Percentiles rank a stretch among this genome's conserved stretches.
These are phyloP conservation scores for Colletotrichum spaethianum DNA, from an alignment of 2,329 filamentous ascomycete species.

Conservation along the genomic window DNA sequence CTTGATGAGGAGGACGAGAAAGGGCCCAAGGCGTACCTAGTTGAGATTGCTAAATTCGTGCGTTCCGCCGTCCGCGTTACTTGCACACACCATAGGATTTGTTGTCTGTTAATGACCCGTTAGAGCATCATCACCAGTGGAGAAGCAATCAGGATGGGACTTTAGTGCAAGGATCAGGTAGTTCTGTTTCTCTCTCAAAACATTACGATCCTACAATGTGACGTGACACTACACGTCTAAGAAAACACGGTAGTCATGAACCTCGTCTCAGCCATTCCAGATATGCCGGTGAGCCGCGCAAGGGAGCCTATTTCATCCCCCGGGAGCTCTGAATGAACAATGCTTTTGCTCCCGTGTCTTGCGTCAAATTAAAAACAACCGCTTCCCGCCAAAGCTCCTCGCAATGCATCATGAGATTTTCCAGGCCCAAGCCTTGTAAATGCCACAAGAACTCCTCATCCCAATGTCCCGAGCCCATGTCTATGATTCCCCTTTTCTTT, in stretches of 20 bases:
- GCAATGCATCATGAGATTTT: slow-evolving; percentile 40
- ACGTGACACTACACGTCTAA: slow-evolving; percentile 8
- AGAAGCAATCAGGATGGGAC: not conserved
- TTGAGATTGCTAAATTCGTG: not conserved
- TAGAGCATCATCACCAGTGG: not conserved
- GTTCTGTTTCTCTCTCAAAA: not conserved
- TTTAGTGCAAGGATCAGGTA: not conserved
- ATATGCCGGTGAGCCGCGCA: slow-evolving; percentile 21
- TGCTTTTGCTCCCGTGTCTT: not conserved
- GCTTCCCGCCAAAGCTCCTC: slow-evolving; percentile 35
- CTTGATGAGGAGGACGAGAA: not conserved
- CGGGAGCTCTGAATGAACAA: not conserved
- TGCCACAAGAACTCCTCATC: slow-evolving; percentile 38
- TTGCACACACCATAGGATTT: not conserved
- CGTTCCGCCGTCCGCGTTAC: too few species aligned
- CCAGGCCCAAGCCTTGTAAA: slow-evolving; percentile 39
- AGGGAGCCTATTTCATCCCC: not conserved
- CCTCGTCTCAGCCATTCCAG: slow-evolving; percentile 26
- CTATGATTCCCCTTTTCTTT: slow-evolving; percentile 35
- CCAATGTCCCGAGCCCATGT: slow-evolving; percentile 19
- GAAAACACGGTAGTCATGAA: slow-evolving; percentile 23
- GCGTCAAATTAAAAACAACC: slow-evolving; percentile 3
- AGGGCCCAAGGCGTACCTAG: not conserved
- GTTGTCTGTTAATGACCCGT: not conserved
- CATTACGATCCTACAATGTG: not conserved